Conservation (phyloP, 768 basidiomycete genomes). For the Amanita pallidorosea region DNA sequence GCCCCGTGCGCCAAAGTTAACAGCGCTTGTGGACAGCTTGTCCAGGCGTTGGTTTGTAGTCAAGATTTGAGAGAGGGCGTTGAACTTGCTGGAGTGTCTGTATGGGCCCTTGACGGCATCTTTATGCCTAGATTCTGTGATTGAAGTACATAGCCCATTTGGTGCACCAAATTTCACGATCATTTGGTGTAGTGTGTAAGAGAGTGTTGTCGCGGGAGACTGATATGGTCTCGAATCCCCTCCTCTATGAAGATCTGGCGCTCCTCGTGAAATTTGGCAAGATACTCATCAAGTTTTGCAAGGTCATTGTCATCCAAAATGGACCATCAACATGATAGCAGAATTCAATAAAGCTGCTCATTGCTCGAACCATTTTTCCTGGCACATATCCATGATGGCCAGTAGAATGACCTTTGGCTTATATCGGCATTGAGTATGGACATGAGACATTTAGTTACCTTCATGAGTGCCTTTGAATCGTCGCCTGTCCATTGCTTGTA, state of each 20-base stretch:
- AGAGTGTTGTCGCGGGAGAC: slow-evolving; percentile 21
- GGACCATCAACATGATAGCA: slow-evolving; percentile 16
- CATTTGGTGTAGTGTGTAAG: slow-evolving; percentile 16
- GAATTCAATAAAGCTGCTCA: slow-evolving; percentile 19
- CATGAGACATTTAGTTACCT: not conserved
- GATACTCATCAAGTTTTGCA: slow-evolving; percentile 6
- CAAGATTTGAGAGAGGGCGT: not conserved
- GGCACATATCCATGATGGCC: slow-evolving; percentile 19
- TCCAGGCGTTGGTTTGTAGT: not conserved
- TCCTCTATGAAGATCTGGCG: slow-evolving; percentile 9
- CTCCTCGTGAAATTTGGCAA: slow-evolving; percentile 13
- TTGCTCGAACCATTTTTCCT: slow-evolving; percentile 11
- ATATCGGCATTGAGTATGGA: too few relatives aligned
- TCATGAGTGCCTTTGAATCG: too few relatives aligned
- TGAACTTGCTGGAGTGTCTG: not conserved
- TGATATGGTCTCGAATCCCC: slow-evolving; percentile 11
- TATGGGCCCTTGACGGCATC: slow-evolving; percentile 25
- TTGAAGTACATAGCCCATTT: slow-evolving; percentile 25
- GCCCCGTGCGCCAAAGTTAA: not conserved
- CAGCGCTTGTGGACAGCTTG: not conserved
- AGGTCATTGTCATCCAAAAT: slow-evolving; percentile 12
- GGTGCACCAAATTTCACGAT: slow-evolving; percentile 20
- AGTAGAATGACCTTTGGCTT: slow-evolving; percentile 16
- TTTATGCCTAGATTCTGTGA: slow-evolving; percentile 24
- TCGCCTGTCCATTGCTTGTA: too few relatives aligned